phyloP scores from a whole-genome alignment of 352 stramenopile genomes.

The Stramenopiles sp. region DNA sequence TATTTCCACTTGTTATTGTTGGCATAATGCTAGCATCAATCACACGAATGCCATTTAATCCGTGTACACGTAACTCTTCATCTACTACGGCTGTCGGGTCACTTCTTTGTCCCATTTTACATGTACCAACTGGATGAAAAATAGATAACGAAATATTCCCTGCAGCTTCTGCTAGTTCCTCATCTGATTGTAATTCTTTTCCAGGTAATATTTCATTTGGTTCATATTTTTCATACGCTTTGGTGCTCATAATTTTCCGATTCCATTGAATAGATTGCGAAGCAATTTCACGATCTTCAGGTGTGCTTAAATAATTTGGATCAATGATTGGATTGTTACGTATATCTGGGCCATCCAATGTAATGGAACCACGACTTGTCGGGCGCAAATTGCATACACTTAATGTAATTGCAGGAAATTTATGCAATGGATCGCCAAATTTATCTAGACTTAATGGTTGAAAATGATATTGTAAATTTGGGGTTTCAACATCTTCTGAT shows the following conservation, averaged over 20 bases:
- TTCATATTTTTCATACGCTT: constrained; percentile 52
- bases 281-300: constrained; percentile 49
- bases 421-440: constrained; percentile 12
- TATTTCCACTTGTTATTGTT: constrained; percentile 75
- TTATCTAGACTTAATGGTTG: constrained; percentile 14
- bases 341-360: constrained; percentile 44
- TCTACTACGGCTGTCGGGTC: constrained; percentile 60
- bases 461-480: constrained; percentile 15
- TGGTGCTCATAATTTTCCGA: constrained; percentile 58
- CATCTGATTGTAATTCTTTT: constrained; percentile 28
- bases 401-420: constrained; percentile 11
- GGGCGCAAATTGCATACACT: constrained; percentile 33
- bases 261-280: constrained; percentile 44
- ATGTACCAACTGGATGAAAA: constrained; percentile 65
- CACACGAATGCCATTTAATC: constrained; percentile 56
- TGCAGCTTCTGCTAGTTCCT: constrained; percentile 51
- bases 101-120: constrained; percentile 48
- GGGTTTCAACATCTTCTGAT: background rate
- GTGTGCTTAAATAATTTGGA: constrained; percentile 58
- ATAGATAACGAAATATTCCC: constrained; percentile 27
- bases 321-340: constrained; percentile 52
- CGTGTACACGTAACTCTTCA: constrained; percentile 49
- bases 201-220: constrained; percentile 45
- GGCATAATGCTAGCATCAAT: constrained; percentile 79
- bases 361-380: constrained; percentile 49